Base-by-base conservation (phyloP, 2,329 filamentous ascomycete genomes). In the Colletotrichum lupini region DNA sequence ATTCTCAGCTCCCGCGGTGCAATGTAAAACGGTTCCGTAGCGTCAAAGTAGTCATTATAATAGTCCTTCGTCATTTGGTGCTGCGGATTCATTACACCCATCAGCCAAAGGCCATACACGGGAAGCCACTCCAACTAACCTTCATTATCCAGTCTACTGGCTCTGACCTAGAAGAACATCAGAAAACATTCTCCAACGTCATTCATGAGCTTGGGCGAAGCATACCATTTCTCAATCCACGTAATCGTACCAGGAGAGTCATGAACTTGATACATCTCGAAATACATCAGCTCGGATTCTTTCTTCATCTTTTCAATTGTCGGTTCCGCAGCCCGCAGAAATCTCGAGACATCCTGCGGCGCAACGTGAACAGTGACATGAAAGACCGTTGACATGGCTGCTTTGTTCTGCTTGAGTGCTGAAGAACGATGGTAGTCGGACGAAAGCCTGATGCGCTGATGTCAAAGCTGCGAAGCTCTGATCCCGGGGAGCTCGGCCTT, bases 31-130 rank as follows among this genome's bases (percentile, higher is more conserved):
- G 70, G 70, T n/a, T 73, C 70, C n/a, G 70, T 73, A 19, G 66
- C 70, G 5, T 73, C 59, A 55, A 73, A 73, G 5, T 73, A 73
- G 19, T 69, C 70, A 12, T 69, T 64, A 5, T 73, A 73, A 26
- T 73, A 73, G 3, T 69, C 37, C 37, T 73, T 73, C 4, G 70
- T 73, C 70, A 73, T 73, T 70, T 73, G 70, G 16, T 73, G 70
- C 70, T 73, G 7, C 1, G 4, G 11, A 9, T 2, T n/a, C 4
- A 22, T 26, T 7, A 2, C 19, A 42, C 8, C 1, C 0, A 11
- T 60, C 6, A n/a, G 24, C 4, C 5, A 28, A 5, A 3, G 2
- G 1, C 12, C 0, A 22, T 32, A 8, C 1, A 5, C 46, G 22
- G 7, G 4, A 9, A 19, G 7, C 5, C 1, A 24, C 12, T 14